Conservation (phyloP, 2,329 filamentous ascomycete species). For the Drechslerella dactyloides region DNA sequence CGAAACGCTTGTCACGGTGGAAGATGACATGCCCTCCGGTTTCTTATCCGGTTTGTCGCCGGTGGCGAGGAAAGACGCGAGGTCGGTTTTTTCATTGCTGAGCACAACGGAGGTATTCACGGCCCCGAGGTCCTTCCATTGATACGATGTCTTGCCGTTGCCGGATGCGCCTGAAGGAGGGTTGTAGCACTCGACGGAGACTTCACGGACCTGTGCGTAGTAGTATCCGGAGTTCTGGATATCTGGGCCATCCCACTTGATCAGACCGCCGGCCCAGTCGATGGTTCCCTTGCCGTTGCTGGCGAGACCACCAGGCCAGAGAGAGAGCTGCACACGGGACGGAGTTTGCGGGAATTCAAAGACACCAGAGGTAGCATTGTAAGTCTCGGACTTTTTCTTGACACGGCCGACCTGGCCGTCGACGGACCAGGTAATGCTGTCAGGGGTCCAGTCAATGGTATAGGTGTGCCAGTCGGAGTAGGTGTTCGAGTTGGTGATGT, state of each 20-base stretch:
- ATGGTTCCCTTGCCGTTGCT: constrained; percentile 83
- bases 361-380: constrained; percentile 79
- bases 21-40: constrained; percentile 58
- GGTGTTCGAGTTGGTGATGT: constrained; percentile 73
- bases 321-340: constrained; percentile 85
- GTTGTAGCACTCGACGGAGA: constrained; percentile 86
- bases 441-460: constrained; percentile 89
- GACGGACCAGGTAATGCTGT: constrained; percentile 82
- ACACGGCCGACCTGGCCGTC: constrained; percentile 80
- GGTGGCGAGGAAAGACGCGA: constrained; percentile 80
- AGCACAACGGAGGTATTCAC: constrained; percentile 80
- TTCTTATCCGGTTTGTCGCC: constrained; percentile 73
- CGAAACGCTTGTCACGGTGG: constrained; percentile 48
- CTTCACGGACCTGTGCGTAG: constrained; percentile 77
- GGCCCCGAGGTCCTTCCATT: constrained; percentile 69
- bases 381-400: constrained; percentile 78
- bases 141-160: constrained; percentile 69
- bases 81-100: constrained; percentile 74
- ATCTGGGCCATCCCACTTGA: constrained; percentile 82
- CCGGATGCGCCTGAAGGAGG: constrained; percentile 73
- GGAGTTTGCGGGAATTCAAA: constrained; percentile 93
- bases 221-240: constrained; percentile 87
- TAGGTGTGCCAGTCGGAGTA: constrained; percentile 84
- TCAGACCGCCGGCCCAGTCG: constrained; percentile 86
- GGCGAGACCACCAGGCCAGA: constrained; percentile 88